Base-by-base conservation (phyloP, 1,284 basidiomycete species). In the Gymnopus androsaceus region DNA sequence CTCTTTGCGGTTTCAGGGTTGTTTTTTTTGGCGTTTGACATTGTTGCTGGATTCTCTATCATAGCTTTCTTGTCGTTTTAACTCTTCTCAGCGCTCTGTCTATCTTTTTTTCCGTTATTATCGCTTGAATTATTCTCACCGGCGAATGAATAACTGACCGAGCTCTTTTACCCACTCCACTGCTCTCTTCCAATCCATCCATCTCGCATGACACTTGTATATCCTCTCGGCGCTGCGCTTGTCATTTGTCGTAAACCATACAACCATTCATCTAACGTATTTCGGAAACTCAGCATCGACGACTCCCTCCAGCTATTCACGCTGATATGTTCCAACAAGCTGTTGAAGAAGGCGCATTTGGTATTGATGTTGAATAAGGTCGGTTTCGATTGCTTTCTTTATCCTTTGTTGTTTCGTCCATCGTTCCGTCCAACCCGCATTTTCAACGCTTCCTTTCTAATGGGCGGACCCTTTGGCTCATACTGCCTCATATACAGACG, bases 291-390 rank as follows among this genome's bases (percentile, higher is more conserved):
- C 12, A 54, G 89, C 58, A 87, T 92, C 56, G 84, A 90, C 59
- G 90, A 92, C 69, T 91, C 89, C 4, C 74, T 92, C 12, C 85
- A 90, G 64, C 77, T 92, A 3, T 90, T 90, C 69, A 86, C 83
- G 3, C 67, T 80, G 12, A 83, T 91, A 59, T 90, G 87, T 64
- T 79, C 86, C 49, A 91, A 89, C 67, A 83, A 83, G 66, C 79
- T 92, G 55, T 73, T 92, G 54, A 82, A 84, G 65, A 81, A 83
- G 57, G 82, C 86, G 5, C 86, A 88, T 65, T 71, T 91, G 37
- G 85, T 92, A 4, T 75, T 92, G 51, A 77, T 92, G 61, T 74
- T 92, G 47, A 92, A 90, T 73, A 91, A 90, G 82, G 87, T 83
- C 11, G 3, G 30, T 57, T 4, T 12, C 21, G 17, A n/a, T 47